Conservation (phyloP, 208 protist genomes). For the Trichomonas tenax region DNA sequence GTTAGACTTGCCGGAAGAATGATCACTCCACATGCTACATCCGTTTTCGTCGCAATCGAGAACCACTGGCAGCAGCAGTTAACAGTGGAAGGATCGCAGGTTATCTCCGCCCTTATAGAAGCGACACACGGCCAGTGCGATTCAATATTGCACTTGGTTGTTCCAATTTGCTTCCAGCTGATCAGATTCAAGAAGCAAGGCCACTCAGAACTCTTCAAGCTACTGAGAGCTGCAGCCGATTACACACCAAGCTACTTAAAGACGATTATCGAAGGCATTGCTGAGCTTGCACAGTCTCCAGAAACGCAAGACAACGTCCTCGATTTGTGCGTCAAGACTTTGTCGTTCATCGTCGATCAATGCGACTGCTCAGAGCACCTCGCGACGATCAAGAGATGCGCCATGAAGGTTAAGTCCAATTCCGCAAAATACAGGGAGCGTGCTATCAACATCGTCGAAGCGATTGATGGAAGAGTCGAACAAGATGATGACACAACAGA, state of each 20-base stretch:
- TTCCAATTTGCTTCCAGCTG: background rate
- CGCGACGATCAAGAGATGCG: background rate
- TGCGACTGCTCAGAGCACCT: background rate
- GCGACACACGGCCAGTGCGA: background rate
- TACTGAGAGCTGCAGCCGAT: background rate
- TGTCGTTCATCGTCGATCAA: background rate
- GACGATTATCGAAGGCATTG: background rate
- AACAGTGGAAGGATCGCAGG: background rate
- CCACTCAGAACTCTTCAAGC: background rate
- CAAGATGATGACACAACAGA: background rate
- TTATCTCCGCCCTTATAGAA: background rate
- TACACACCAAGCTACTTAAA: background rate
- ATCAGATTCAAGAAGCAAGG: background rate
- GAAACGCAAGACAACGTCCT: background rate
- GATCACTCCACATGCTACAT: background rate
- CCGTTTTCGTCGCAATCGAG: constrained; percentile 1
- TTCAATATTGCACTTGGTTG: background rate
- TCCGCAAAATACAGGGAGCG: background rate
- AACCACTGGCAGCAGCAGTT: background rate
- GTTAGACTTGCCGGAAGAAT: background rate
- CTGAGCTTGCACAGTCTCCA: background rate
- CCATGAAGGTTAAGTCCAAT: background rate
- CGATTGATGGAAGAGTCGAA: background rate
- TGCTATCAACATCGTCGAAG: background rate
- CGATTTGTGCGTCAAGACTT: background rate